Evolutionary conservation across 805 yeast genomes (phyloP).

Genomic region (Yamadazyma nakazawae): DNA sequence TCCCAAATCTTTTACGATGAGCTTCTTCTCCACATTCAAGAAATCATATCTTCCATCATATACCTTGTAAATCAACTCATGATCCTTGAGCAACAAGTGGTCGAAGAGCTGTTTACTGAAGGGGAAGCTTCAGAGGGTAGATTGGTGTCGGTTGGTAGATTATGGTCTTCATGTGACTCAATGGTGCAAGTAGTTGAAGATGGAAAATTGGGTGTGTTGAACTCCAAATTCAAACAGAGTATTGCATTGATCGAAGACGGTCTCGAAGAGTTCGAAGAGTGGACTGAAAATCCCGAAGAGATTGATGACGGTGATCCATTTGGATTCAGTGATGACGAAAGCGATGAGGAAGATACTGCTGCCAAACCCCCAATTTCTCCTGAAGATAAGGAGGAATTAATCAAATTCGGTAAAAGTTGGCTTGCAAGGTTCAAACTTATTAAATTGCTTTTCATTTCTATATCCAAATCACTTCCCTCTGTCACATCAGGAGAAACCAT

Average conservation of each 20-base stretch:
- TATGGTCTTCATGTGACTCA: constrained; percentile 67
- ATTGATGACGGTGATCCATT: constrained; percentile 54
- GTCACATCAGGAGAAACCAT: constrained; percentile 40
- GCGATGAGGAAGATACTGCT: constrained; percentile 13
- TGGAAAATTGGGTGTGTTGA: constrained; percentile 56
- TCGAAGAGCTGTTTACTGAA: not conserved
- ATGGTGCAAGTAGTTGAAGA: constrained; percentile 38
- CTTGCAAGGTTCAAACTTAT: constrained; percentile 51
- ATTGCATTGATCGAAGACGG: constrained; percentile 53
- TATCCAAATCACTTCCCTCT: constrained; percentile 55
- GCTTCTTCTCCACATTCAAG: constrained; percentile 23
- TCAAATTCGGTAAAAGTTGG: constrained; percentile 47
- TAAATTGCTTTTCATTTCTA: constrained; percentile 55
- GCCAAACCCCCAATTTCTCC: constrained; percentile 13
- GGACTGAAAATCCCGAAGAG: constrained; percentile 60
- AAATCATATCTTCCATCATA: constrained; percentile 17
- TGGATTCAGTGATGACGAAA: constrained; percentile 39
- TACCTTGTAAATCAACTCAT: constrained; percentile 27
- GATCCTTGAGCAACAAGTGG: constrained; percentile 12
- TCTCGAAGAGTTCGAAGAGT: constrained; percentile 62
- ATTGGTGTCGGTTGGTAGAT: constrained; percentile 22
- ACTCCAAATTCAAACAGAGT: constrained; percentile 42
- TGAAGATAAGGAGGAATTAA: constrained; percentile 27
- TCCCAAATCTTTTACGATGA: constrained; percentile 39
- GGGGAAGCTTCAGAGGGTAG: constrained; percentile 23